Base-by-base conservation (phyloP, 1,139 yeast species). In the Saccharomyces uvarum region DNA sequence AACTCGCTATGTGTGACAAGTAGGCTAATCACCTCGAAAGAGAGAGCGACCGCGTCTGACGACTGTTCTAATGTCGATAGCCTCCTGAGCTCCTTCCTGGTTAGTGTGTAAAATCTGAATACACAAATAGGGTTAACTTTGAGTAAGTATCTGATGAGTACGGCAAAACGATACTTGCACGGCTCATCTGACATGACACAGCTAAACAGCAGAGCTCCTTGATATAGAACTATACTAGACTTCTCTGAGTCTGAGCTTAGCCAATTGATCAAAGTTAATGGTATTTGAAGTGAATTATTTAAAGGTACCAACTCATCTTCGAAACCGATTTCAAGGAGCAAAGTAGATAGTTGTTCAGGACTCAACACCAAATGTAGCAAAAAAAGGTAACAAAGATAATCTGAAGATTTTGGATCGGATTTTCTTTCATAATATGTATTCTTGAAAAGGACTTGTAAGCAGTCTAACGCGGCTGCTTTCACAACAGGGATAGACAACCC, bases 401-500 rank as follows among this genome's bases (percentile, higher is more conserved):
- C 65, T 1, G 57, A 59, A 8, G 63, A 57, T 2, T 51, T 50
- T 16, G 56, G 52, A 13, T 56, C 55, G 29, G 50, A 54, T 19
- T 48, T 42, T 27, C 56, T 56, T 51, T 65, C 65, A 21, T 53
- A 52, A 50, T 77, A 77, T 57, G 85, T 73, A 9, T 77, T 69
- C 49, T 73, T 75, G 64, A 85, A 77, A 28, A 83, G 70, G 0
- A 73, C 67, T 56, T 76, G 78, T 61, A 88, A 66, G 24, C 83
- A 77, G 1, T 72, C 72, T 49, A 84, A 66, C 0, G 93, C 79
- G 1, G 76, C 72, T 13, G 78, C 80, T 56, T 81, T 79, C 13
- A 86, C 76, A 52, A 79, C 82, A 2, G 91, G 81, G 11, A 81
- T 72, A 51, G 81, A 80, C 55, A 88, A 72, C 0, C 96, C 96